phyloP scores from a whole-genome alignment of 768 basidiomycete genomes.

The Psilocybe sp. region DNA sequence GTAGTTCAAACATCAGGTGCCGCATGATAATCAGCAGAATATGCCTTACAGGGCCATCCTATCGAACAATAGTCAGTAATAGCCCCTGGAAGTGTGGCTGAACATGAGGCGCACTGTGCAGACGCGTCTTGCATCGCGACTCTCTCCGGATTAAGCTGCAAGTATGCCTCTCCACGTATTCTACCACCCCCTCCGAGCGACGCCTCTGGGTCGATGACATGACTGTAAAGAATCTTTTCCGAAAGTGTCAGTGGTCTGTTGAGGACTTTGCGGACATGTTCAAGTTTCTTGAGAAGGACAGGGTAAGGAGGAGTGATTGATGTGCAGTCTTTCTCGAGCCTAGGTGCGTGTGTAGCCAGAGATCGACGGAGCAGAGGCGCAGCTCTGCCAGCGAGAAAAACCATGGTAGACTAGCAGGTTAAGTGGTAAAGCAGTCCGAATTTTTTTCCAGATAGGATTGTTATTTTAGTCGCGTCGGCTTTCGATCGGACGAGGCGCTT shows the following conservation, averaged over 20 bases:
- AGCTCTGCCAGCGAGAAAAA: conserved; percentile 23
- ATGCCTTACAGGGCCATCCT: conserved; percentile 79
- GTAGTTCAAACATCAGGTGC: background rate
- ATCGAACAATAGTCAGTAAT: conserved; percentile 10
- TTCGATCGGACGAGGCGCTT: conserved; percentile 3
- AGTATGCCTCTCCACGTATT: conserved; percentile 82
- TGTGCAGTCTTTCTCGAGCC: conserved; percentile 39
- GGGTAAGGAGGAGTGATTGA: conserved; percentile 87
- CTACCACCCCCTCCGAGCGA: conserved; percentile 61
- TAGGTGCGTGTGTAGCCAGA: conserved; percentile 36
- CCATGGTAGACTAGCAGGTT: conserved; percentile 18
- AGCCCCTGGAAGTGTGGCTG: conserved; percentile 1
- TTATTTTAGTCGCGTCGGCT: conserved; percentile 7
- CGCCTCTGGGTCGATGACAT: conserved; percentile 77
- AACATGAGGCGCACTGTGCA: conserved; percentile 62
- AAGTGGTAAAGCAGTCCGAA: background rate
- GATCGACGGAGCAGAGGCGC: conserved; percentile 22
- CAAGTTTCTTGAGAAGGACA: conserved; percentile 65
- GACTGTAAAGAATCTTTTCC: conserved; percentile 97
- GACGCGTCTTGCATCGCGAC: conserved; percentile 98
- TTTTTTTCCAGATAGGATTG: conserved; percentile 1
- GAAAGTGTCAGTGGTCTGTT: conserved; percentile 86
- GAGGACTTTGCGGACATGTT: conserved; percentile 65
- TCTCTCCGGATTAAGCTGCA: conserved; percentile 87
- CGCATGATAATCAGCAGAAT: background rate